Percentiles rank a stretch among this genome's conserved stretches.
Conservation (phyloP, 805 yeast species). For the Diddensiella transvaalensis region DNA sequence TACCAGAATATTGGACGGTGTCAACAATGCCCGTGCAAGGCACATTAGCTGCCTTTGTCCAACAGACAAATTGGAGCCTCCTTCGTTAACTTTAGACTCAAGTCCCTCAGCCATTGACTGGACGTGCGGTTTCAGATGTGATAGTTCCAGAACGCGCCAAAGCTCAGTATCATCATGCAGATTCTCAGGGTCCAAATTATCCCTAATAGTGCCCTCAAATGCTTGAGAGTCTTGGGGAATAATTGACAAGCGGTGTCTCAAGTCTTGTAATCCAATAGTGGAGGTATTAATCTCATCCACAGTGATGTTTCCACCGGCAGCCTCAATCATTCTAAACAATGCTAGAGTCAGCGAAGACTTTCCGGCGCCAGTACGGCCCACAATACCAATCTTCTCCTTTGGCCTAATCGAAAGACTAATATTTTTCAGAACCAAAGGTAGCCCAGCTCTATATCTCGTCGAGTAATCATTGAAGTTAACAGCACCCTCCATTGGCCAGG, state of each 20-base stretch:
- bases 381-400: slow-evolving; percentile 87
- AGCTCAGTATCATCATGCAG: slow-evolving; percentile 67
- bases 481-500: slow-evolving; percentile 74
- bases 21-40: slow-evolving; percentile 76
- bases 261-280: slow-evolving; percentile 68
- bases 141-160: slow-evolving; percentile 76
- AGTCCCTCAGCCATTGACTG: slow-evolving; percentile 50
- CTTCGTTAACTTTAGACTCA: slow-evolving; percentile 59
- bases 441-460: slow-evolving; percentile 78
- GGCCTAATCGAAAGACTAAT: slow-evolving; percentile 63
- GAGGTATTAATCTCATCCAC: slow-evolving; percentile 70
- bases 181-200: slow-evolving; percentile 80
- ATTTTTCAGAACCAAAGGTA: slow-evolving; percentile 73
- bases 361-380: slow-evolving; percentile 97
- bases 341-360: slow-evolving; percentile 84
- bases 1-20: slow-evolving; percentile 70
- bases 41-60: slow-evolving; percentile 88
- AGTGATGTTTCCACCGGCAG: slow-evolving; percentile 61
- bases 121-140: slow-evolving; percentile 72
- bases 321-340: slow-evolving; percentile 78
- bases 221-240: slow-evolving; percentile 95
- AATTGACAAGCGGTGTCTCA: slow-evolving; percentile 73
- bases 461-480: slow-evolving; percentile 68
- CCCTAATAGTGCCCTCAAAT: slow-evolving; percentile 79
- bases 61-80: slow-evolving; percentile 80